Conservation (phyloP, 768 basidiomycete genomes). For the Russula lepida region DNA sequence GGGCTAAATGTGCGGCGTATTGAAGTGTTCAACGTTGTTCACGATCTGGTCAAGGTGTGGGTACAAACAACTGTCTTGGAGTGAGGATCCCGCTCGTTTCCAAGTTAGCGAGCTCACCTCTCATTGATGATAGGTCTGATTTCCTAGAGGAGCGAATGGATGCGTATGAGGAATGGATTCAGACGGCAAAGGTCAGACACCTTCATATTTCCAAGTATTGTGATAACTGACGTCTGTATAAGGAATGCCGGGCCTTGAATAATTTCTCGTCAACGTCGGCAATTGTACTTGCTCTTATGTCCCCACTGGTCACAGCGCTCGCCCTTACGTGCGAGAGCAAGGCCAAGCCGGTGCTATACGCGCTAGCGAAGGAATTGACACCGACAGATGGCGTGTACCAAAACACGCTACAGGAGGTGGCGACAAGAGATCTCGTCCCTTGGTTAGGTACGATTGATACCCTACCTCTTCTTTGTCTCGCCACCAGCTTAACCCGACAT, state of each 20-base stretch:
- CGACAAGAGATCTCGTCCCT: neutral
- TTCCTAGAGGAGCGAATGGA: neutral
- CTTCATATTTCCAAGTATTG: neutral
- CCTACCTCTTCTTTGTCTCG: neutral
- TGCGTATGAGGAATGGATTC: conserved; percentile 5
- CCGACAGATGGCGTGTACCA: neutral
- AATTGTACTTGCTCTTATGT: conserved; percentile 4
- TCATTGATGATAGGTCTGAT: neutral
- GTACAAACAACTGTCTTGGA: neutral
- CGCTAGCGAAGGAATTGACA: neutral
- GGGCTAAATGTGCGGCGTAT: neutral
- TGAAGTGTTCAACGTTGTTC: conserved; percentile 3
- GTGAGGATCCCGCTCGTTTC: neutral
- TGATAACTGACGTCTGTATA: neutral
- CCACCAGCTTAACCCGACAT: neutral
- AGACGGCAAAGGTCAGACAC: conserved; percentile 8
- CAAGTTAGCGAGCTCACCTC: neutral
- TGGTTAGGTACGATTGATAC: conserved; percentile 1
- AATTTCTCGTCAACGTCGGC: conserved; percentile 11
- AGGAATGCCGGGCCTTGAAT: conserved; percentile 4
- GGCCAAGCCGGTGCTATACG: neutral
- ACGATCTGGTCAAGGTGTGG: conserved; percentile 4
- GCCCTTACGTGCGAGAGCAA: conserved; percentile 8
- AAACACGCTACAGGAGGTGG: neutral
- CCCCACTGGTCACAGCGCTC: neutral